Conservation (phyloP, 176 grass and related monocot genomes). For the Carex parvula region DNA sequence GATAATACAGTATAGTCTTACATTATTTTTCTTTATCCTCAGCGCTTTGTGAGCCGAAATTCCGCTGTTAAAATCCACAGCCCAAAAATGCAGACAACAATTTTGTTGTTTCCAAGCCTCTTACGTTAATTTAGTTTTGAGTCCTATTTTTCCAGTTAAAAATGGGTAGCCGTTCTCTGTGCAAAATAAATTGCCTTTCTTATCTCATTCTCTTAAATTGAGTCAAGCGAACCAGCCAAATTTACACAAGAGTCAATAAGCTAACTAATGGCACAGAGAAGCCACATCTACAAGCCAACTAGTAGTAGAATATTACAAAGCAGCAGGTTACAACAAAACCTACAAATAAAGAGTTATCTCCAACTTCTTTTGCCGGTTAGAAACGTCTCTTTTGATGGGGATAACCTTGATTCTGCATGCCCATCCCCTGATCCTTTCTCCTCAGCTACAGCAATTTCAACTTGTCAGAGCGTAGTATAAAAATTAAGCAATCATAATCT, state of each 20-base stretch:
- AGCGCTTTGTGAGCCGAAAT: too few relatives aligned
- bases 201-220: background rate
- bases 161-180: too few relatives aligned
- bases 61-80: too few relatives aligned
- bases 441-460: slow-evolving; percentile 53
- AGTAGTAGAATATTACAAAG: background rate
- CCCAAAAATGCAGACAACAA: too few relatives aligned
- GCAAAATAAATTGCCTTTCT: background rate
- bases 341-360: slow-evolving; percentile 2
- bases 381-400: slow-evolving; percentile 91
- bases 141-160: too few relatives aligned
- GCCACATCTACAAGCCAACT: slow-evolving; percentile 6
- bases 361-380: slow-evolving; percentile 28
- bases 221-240: background rate
- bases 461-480: background rate
- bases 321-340: slow-evolving; percentile 1
- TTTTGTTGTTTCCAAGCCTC: background rate
- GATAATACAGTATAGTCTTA: too few relatives aligned
- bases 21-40: too few relatives aligned
- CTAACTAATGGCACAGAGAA: slow-evolving; percentile 4
- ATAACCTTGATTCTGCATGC: slow-evolving; percentile 89
- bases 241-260: background rate
- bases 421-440: slow-evolving; percentile 75
- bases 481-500: slow-evolving; percentile 9
- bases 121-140: background rate